Base-by-base conservation (phyloP, 257 asterid genomes). In the Echites panduratus region DNA sequence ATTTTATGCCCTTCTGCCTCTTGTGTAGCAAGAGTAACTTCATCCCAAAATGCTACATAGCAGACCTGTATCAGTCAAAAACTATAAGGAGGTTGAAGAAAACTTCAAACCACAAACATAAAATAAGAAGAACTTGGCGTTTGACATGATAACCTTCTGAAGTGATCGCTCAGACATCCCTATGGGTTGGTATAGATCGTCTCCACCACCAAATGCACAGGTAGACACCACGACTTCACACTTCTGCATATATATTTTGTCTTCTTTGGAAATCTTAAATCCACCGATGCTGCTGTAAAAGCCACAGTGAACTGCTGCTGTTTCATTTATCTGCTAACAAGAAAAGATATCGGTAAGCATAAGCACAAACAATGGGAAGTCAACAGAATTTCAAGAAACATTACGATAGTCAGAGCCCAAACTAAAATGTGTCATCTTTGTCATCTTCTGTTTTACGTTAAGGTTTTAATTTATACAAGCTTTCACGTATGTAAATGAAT, bases 131-230 rank as follows among this genome's bases (percentile, higher is more conserved):
- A 68, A 48, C 35, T 68, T 48, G 16, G 38, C 45, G 47, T 48
- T 69, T 41, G 49, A 56, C 9, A 66, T 35, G 24, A 49, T 59
- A 77, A 82, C 84, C 87, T 82, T 82, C 73, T 78, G 78, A 68
- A 82, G 82, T 44, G 87, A 81, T 57, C 54, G 69, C 73, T 81
- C 79, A 40, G 83, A 70, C 85, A 77, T 76, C 71, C 85, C 98
- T 76, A 95, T 92, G 56, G 99, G 99, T 86, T 95, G 97, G 84
- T 95, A 95, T 40, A 92, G 97, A 85, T 92, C 89, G 81, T 95
- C 99, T 70, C 99, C 99, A 71, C 99, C 99, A 70, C 99, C 99
- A 86, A 95, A 95, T 77, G 99, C 96, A 85, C 99, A 95, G 17
- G 99, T 95, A 13, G 98, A 95, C 76, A 95, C 98, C 81, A 89